Conservation (phyloP, 2,329 filamentous ascomycete genomes). For the Arthrobotrys iridis region DNA sequence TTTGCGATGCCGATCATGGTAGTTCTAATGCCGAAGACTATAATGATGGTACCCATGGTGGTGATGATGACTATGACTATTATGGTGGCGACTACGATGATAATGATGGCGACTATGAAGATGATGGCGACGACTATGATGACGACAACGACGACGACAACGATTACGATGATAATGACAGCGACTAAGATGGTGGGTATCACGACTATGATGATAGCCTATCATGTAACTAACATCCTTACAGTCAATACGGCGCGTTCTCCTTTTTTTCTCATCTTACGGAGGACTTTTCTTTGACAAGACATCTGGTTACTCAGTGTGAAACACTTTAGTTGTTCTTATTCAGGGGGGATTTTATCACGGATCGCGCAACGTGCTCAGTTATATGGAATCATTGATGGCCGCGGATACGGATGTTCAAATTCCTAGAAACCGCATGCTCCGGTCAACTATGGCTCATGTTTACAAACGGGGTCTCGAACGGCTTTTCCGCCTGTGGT, state of each 20-base stretch:
- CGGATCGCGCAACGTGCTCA: background rate
- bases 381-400: background rate
- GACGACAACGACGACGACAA: background rate
- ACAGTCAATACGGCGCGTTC: too few species aligned
- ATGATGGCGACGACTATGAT: background rate
- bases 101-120: background rate
- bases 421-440: too few species aligned
- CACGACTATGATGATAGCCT: background rate
- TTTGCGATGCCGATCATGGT: background rate
- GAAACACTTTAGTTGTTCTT: too few species aligned
- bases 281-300: too few species aligned
- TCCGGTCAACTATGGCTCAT: background rate
- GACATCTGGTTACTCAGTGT: too few species aligned
- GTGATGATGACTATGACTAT: background rate
- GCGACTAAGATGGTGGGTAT: background rate
- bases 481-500: conserved; percentile 74
- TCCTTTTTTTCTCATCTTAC: too few species aligned
- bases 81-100: background rate
- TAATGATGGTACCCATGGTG: background rate
- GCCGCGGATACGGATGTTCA: too few species aligned
- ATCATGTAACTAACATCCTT: too few species aligned
- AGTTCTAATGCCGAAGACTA: background rate
- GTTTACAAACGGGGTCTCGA: conserved; percentile 33
- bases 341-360: too few species aligned
- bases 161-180: background rate